phyloP scores from a whole-genome alignment of 2,329 filamentous ascomycete genomes.

The Sordariomycetes sp. region DNA sequence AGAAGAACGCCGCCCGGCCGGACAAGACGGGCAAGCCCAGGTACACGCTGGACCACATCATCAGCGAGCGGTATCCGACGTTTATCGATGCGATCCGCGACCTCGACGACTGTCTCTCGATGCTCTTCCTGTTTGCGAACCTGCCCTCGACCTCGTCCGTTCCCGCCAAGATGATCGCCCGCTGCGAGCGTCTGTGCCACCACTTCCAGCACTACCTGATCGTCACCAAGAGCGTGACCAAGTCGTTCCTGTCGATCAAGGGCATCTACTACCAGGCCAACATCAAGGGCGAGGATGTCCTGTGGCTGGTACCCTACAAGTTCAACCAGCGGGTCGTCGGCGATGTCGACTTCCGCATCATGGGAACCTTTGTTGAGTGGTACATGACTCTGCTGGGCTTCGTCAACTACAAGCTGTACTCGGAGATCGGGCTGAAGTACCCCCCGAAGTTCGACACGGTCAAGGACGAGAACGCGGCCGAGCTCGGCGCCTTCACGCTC shows the following conservation, averaged over 20 bases:
- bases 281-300: conserved; percentile 90
- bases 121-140: conserved; percentile 96
- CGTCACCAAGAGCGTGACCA: conserved; percentile 78
- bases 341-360: conserved; percentile 96
- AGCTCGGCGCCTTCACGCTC: conserved; percentile 83
- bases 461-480: conserved; percentile 83
- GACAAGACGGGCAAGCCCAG: conserved; percentile 86
- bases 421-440: conserved; percentile 82
- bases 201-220: conserved; percentile 99
- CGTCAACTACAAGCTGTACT: conserved; percentile 93
- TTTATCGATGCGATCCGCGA: conserved; percentile 92
- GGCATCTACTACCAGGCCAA: conserved; percentile 99
- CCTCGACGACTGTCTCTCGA: conserved; percentile 90
- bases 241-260: conserved; percentile 97
- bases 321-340: conserved; percentile 93
- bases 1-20: conserved; percentile 75
- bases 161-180: conserved; percentile 88
- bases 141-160: conserved; percentile 84
- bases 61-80: conserved; percentile 95
- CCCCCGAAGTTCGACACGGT: conserved; percentile 84
- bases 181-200: conserved; percentile 84
- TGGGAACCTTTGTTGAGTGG: conserved; percentile 98
- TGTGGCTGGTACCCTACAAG: conserved; percentile 96
- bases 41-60: conserved; percentile 90
- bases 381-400: conserved; percentile 95